Evolutionary conservation across 2,329 filamentous ascomycete species (phyloP).

Genomic region (Bertia moriformis): DNA sequence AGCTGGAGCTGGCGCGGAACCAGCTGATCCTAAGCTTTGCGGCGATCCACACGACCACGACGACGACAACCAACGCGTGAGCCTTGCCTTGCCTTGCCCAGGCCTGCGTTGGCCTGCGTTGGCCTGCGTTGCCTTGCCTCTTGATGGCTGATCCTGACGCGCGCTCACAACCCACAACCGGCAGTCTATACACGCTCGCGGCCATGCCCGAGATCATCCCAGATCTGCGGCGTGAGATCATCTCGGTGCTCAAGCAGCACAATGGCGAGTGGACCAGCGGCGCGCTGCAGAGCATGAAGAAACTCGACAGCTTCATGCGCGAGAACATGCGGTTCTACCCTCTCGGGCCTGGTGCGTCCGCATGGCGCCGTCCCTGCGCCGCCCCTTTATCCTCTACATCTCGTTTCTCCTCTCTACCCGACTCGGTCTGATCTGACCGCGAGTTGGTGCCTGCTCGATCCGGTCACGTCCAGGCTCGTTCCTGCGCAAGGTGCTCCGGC

Average conservation of each 20-base stretch:
- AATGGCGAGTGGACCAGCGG: slow-evolving; percentile 15
- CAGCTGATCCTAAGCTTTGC: background rate
- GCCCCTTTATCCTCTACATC: background rate
- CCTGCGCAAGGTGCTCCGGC: slow-evolving; percentile 30
- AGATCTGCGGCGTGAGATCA: slow-evolving; percentile 21
- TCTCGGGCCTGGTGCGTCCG: too few relatives aligned
- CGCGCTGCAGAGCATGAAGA: slow-evolving; percentile 16
- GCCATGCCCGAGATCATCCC: slow-evolving; percentile 17
- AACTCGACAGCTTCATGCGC: slow-evolving; percentile 15
- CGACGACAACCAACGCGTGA: background rate
- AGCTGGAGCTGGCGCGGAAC: slow-evolving; percentile 21
- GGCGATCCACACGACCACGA: background rate
- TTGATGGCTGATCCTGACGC: too few relatives aligned
- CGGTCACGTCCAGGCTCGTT: too few relatives aligned
- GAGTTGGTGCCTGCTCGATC: background rate
- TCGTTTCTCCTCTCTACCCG: background rate
- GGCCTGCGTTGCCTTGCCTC: too few relatives aligned
- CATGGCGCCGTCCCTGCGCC: slow-evolving; percentile 6
- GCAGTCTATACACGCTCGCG: background rate
- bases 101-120: too few relatives aligned
- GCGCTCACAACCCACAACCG: too few relatives aligned
- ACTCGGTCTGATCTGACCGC: background rate
- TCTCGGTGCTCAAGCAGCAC: slow-evolving; percentile 23
- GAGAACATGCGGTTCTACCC: slow-evolving; percentile 13
- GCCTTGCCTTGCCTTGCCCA: too few relatives aligned